A percentile compares a stretch with the other conserved stretches of the same genome.
Evolutionary conservation across 1,284 basidiomycete species (phyloP).

Genomic region (Fomitopsis schrenkii): DNA sequence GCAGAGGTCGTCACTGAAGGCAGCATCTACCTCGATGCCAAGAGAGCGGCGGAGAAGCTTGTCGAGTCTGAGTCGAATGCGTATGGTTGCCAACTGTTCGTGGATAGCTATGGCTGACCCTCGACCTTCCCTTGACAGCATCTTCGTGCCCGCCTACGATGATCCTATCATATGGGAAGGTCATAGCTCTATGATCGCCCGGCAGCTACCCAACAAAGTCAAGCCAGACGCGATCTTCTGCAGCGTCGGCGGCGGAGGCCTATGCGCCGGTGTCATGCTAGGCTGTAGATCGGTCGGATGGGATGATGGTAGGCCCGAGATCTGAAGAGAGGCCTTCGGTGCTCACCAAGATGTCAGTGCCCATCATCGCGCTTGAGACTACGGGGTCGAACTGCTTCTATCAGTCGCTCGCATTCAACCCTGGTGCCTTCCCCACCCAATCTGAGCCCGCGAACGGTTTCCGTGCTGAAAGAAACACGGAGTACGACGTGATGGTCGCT

Average conservation of each 20-base stretch:
- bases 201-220: conserved; percentile 37
- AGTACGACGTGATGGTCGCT: conserved; percentile 47
- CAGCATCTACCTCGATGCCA: conserved; percentile 51
- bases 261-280: conserved; percentile 62
- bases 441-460: conserved; percentile 21
- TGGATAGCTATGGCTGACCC: background rate
- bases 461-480: conserved; percentile 33
- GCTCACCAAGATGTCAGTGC: conserved; percentile 37
- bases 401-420: conserved; percentile 58
- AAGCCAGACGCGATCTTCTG: conserved; percentile 73
- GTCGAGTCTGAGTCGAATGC: conserved; percentile 36
- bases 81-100: conserved; percentile 37
- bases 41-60: conserved; percentile 42
- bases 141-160: conserved; percentile 68
- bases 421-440: conserved; percentile 27
- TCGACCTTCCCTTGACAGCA: conserved; percentile 30
- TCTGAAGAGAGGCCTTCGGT: background rate
- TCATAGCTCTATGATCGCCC: conserved; percentile 62
- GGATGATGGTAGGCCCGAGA: conserved; percentile 48
- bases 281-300: conserved; percentile 60
- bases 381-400: conserved; percentile 72
- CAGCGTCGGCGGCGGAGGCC: conserved; percentile 70
- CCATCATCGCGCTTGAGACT: conserved; percentile 64
- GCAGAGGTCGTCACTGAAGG: conserved; percentile 57
- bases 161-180: conserved; percentile 67